phyloP scores from a whole-genome alignment of 257 asterid genomes.

The Ajuga chamaepitys region DNA sequence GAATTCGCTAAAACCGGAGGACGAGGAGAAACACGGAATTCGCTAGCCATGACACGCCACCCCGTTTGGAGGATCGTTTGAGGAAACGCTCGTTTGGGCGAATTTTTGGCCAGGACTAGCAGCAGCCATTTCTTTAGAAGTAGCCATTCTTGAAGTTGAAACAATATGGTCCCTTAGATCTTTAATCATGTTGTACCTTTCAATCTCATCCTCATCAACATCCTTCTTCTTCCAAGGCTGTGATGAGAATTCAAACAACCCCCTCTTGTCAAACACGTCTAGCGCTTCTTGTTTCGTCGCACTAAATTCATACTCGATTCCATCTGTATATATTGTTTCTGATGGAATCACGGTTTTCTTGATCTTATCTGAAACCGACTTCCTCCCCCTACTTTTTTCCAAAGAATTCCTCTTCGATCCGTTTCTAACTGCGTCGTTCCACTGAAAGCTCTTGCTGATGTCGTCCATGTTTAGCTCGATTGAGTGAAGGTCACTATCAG shows the following conservation, averaged over 20 bases:
- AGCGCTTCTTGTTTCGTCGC: conserved; percentile 28
- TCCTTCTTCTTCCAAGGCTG: conserved; percentile 55
- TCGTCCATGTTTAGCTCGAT: conserved; percentile 57
- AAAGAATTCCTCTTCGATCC: conserved; percentile 32
- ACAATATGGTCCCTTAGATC: conserved; percentile 84
- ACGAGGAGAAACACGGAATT: background rate
- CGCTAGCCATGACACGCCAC: conserved; percentile 38
- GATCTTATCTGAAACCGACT: conserved; percentile 34
- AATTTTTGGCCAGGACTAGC: too few species aligned
- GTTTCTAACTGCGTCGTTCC: conserved; percentile 34
- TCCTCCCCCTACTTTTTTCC: conserved; percentile 39
- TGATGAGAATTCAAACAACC: conserved; percentile 44
- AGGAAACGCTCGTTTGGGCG: conserved; percentile 27
- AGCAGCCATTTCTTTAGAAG: conserved; percentile 41
- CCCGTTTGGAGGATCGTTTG: conserved; percentile 38
- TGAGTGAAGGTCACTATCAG: conserved; percentile 56
- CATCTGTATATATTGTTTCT: conserved; percentile 38
- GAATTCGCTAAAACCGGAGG: conserved; percentile 15
- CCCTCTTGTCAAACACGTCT: conserved; percentile 26
- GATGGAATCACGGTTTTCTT: conserved; percentile 29
- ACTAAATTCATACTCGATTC: conserved; percentile 52
- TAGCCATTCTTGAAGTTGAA: conserved; percentile 45
- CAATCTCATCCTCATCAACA: conserved; percentile 66
- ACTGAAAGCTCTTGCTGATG: conserved; percentile 41
- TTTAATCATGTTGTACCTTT: conserved; percentile 83